Conservation (phyloP, 345 rosid genomes). For the Heritiera fomes region DNA sequence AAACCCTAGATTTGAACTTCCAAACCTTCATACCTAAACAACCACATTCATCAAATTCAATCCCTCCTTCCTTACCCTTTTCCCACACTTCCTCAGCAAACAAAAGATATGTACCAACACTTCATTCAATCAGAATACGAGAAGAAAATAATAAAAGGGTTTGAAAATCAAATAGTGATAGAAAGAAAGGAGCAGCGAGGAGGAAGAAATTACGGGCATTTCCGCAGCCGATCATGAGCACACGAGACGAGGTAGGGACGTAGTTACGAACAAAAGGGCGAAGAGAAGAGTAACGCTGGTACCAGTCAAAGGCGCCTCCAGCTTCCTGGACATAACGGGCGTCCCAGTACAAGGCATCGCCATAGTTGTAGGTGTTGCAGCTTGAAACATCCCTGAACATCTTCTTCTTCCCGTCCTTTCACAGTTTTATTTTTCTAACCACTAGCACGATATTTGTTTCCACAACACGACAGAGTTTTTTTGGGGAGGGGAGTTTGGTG, state of each 20-base stretch:
- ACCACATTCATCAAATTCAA: conserved; percentile 1
- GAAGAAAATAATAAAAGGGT: neutral
- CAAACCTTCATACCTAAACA: neutral
- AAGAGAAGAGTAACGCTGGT: conserved; percentile 90
- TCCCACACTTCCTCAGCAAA: neutral
- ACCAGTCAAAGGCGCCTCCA: conserved; percentile 84
- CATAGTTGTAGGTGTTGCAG: conserved; percentile 89
- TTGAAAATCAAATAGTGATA: neutral
- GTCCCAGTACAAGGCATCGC: conserved; percentile 90
- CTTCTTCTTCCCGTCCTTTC: neutral
- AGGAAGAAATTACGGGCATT: conserved; percentile 65
- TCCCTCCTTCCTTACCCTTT: neutral
- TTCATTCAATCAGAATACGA: neutral
- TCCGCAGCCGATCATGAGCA: conserved; percentile 98
- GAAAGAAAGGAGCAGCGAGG: neutral
- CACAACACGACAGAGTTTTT: neutral
- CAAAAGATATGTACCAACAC: neutral
- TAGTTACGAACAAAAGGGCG: conserved; percentile 73
- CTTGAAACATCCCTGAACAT: conserved; percentile 74
- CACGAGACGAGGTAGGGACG: conserved; percentile 62
- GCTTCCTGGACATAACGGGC: conserved; percentile 71
- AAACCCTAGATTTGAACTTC: conserved; percentile 16
- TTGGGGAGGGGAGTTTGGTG: neutral
- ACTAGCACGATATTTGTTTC: neutral
- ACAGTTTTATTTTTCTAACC: neutral